A percentile compares a stretch with the other conserved stretches of the same genome.
phyloP scores from a whole-genome alignment of 129 eudicot genomes.

The Flaveria brownii region DNA sequence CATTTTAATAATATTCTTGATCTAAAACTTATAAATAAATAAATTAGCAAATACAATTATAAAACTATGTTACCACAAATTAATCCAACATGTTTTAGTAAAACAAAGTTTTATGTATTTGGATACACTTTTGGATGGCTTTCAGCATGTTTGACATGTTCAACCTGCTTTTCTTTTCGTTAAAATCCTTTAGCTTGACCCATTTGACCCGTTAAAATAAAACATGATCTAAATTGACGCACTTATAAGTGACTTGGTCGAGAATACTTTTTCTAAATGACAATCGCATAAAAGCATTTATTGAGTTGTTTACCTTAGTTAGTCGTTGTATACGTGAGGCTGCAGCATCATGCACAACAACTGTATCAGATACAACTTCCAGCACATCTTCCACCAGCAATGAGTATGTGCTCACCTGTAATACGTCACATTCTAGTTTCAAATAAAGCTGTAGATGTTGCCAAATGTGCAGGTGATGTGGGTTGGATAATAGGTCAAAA shows the following conservation, averaged over 20 bases:
- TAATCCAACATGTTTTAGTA: no score
- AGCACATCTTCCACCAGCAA: constrained; percentile 67
- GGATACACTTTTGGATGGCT: no score
- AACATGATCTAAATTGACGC: neutral
- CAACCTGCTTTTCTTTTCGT: neutral
- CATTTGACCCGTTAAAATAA: neutral
- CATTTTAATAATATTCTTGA: no score
- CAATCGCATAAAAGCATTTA: neutral
- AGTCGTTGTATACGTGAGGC: constrained; percentile 65
- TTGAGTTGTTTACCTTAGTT: constrained; percentile 53
- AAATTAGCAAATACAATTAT: neutral
- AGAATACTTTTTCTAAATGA: neutral
- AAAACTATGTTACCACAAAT: no score
- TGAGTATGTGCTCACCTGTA: constrained; percentile 78
- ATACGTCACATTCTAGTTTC: neutral
- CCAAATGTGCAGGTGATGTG: neutral
- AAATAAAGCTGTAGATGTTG: neutral
- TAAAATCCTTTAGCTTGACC: neutral
- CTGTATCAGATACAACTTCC: constrained; percentile 64
- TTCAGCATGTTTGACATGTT: no score
- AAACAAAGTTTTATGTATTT: no score
- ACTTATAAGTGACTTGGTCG: neutral
- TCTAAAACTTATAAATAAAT: neutral
- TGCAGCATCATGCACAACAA: constrained; percentile 47
- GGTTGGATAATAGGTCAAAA: neutral